Conservation (phyloP, 2,329 filamentous ascomycete genomes). For the Botrytis squamosa region DNA sequence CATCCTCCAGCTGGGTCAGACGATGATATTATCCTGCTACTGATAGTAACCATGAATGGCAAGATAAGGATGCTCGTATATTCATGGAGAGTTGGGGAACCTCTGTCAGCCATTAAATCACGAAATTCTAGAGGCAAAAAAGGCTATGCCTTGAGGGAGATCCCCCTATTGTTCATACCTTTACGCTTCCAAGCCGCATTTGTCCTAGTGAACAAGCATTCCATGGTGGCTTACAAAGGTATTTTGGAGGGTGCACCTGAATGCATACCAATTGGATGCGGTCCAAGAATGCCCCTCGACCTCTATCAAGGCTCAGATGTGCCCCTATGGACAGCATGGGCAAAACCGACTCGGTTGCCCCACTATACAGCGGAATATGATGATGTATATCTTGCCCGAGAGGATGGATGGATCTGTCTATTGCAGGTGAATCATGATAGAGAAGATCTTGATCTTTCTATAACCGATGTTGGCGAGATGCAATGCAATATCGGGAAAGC, state of each 20-base stretch:
- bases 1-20: conserved; percentile 66
- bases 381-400: conserved; percentile 79
- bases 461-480: conserved; percentile 60
- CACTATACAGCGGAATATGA: conserved; percentile 66
- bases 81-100: conserved; percentile 57
- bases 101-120: conserved; percentile 47
- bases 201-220: conserved; percentile 61
- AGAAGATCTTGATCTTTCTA: conserved; percentile 52
- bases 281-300: not conserved
- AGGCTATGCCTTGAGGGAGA: conserved; percentile 47
- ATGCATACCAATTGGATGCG: not conserved
- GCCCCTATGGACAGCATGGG: conserved; percentile 82
- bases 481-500: conserved; percentile 75
- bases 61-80: conserved; percentile 55
- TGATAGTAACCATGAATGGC: conserved; percentile 55
- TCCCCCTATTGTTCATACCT: conserved; percentile 71
- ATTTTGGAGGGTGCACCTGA: conserved; percentile 52
- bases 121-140: conserved; percentile 46
- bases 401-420: conserved; percentile 79
- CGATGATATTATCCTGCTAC: conserved; percentile 71
- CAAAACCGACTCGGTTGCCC: conserved; percentile 65
- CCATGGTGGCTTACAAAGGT: conserved; percentile 56
- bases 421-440: conserved; percentile 61
- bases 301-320: conserved; percentile 44
- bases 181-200: conserved; percentile 70